Conservation (phyloP, 148 eudicot species). For the Nepenthes gracilis region DNA sequence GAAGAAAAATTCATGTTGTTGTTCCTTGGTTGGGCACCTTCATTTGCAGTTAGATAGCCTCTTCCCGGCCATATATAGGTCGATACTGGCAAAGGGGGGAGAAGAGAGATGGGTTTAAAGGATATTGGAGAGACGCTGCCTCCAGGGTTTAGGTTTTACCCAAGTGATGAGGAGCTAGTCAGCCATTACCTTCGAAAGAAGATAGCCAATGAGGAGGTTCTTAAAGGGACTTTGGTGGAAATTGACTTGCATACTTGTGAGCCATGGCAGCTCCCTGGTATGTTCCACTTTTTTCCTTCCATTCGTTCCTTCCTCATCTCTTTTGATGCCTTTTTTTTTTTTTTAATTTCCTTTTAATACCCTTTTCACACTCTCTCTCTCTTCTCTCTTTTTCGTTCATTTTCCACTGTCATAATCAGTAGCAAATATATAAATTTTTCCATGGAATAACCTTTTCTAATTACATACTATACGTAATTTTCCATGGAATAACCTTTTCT, state of each 20-base stretch:
- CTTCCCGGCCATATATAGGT: not conserved
- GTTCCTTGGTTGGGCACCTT: no score
- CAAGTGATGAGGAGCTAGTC: constrained; percentile 84
- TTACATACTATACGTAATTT: no score
- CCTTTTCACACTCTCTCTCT: no score
- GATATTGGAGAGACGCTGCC: constrained; percentile 79
- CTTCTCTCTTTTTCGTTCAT: no score
- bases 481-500: no score
- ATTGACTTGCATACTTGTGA: constrained; percentile 85
- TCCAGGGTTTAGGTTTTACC: constrained; percentile 90
- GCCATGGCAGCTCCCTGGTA: constrained; percentile 99
- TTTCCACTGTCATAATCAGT: no score
- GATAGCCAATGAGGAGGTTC: constrained; percentile 50
- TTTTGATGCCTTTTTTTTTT: not conserved
- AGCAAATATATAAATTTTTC: no score
- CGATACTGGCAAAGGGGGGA: no score
- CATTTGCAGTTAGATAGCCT: no score
- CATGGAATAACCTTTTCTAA: no score
- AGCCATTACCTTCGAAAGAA: constrained; percentile 80
- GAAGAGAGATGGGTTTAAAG: constrained; percentile 48
- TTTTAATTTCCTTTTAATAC: not conserved
- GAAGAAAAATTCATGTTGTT: no score
- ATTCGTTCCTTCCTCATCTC: not conserved
- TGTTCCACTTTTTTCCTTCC: not conserved
- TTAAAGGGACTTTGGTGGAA: constrained; percentile 67